Percentiles rank a stretch among this genome's conserved stretches.
These are phyloP conservation scores for Cyberlindnera xishuangbannaensis DNA, from an alignment of 805 yeast species.

Conservation along the genomic window DNA sequence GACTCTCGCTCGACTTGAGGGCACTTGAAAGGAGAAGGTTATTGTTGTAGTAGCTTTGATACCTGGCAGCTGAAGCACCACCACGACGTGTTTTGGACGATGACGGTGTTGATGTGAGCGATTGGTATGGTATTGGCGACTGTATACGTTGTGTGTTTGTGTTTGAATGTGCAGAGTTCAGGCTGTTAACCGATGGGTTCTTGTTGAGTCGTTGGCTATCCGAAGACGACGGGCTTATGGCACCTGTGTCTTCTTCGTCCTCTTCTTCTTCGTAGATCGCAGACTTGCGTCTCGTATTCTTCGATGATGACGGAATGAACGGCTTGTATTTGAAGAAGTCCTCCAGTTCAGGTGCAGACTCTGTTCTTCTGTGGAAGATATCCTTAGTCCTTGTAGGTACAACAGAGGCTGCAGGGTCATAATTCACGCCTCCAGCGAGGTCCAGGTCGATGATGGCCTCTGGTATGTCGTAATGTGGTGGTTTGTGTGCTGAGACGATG, in stretches of 20 bases:
- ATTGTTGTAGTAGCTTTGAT: slow-evolving; percentile 43
- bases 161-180: slow-evolving; percentile 10
- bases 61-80: slow-evolving; percentile 43
- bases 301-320: slow-evolving; percentile 5
- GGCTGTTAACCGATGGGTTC: slow-evolving; percentile 20
- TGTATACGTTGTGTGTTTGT: slow-evolving; percentile 3
- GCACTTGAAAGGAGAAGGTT: slow-evolving; percentile 39
- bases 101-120: slow-evolving; percentile 27
- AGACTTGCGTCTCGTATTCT: slow-evolving; percentile 20
- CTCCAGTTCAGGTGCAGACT: slow-evolving; percentile 50
- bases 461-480: slow-evolving; percentile 32
- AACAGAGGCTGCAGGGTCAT: slow-evolving; percentile 23
- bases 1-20: slow-evolving; percentile 34
- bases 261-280: slow-evolving; percentile 31
- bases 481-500: slow-evolving; percentile 16
- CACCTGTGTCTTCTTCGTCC: slow-evolving; percentile 20
- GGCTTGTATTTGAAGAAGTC: slow-evolving; percentile 24
- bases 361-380: slow-evolving; percentile 43
- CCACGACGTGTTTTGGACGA: slow-evolving; percentile 21
- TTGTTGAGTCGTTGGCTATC: slow-evolving; percentile 8
- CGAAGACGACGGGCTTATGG: slow-evolving; percentile 17
- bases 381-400: slow-evolving; percentile 26
- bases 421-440: slow-evolving; percentile 38
- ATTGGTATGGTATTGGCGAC: slow-evolving; percentile 10
- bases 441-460: slow-evolving; percentile 55